Evolutionary conservation across 2,329 filamentous ascomycete genomes (phyloP).

Genomic region (Colletotrichum acutatum): DNA sequence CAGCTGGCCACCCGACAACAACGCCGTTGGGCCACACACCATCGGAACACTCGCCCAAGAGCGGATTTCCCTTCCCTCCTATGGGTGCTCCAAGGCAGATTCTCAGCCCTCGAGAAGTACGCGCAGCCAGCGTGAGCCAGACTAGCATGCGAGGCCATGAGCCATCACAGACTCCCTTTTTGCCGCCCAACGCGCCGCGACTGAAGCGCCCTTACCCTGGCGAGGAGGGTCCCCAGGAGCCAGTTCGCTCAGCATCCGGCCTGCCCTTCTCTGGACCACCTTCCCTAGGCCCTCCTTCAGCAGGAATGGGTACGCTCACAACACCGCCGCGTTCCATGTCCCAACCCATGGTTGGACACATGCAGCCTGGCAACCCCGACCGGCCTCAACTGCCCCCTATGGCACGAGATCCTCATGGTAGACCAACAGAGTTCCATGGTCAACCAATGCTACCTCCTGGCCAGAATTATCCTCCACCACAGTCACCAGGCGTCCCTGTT

Average conservation of each 20-base stretch:
- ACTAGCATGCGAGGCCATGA: slow-evolving; percentile 41
- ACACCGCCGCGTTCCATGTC: slow-evolving; percentile 48
- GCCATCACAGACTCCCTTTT: slow-evolving; percentile 39
- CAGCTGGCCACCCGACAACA: slow-evolving; percentile 39
- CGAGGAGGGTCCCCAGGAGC: slow-evolving; percentile 9
- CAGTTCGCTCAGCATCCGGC: slow-evolving; percentile 15
- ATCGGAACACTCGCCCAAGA: slow-evolving; percentile 47
- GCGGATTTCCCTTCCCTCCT: slow-evolving; percentile 45
- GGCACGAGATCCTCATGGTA: slow-evolving; percentile 22
- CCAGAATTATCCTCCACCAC: slow-evolving; percentile 12
- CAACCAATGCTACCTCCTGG: slow-evolving; percentile 24
- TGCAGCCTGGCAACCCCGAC: slow-evolving; percentile 38
- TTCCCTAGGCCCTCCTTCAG: slow-evolving; percentile 36
- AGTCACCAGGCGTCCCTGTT: slow-evolving; percentile 38
- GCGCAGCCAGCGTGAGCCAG: slow-evolving; percentile 44
- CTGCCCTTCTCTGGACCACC: slow-evolving; percentile 28
- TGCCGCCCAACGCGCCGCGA: slow-evolving; percentile 40
- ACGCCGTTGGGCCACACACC: slow-evolving; percentile 43
- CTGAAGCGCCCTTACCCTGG: slow-evolving; percentile 23
- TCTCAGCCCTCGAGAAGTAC: slow-evolving; percentile 46
- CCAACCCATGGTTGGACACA: slow-evolving; percentile 46
- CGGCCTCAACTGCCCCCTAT: slow-evolving; percentile 35
- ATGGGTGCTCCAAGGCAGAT: slow-evolving; percentile 43
- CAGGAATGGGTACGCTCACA: slow-evolving; percentile 38
- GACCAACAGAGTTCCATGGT: slow-evolving; percentile 20